A percentile compares a stretch with the other conserved stretches of the same genome.
These are phyloP conservation scores for Pseudogymnoascus pannorum DNA, from an alignment of 2,329 filamentous ascomycete genomes.

Conservation along the genomic window DNA sequence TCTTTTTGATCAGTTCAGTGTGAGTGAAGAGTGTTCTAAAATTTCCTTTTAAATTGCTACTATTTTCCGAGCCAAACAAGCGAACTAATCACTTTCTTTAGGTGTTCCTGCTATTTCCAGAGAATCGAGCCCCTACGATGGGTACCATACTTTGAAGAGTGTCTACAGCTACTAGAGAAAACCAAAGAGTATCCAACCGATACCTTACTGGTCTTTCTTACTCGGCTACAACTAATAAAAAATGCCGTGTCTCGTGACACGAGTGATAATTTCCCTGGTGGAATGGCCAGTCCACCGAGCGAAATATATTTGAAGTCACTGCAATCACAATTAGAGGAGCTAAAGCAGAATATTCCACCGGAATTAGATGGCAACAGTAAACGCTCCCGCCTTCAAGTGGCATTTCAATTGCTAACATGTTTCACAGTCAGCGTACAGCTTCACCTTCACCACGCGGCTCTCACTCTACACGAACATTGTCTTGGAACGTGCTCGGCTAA, in stretches of 20 bases:
- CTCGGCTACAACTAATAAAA: neutral
- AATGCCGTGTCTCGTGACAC: neutral
- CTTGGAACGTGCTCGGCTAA: neutral
- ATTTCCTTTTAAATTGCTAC: neutral
- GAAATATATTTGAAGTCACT: conserved; percentile 1
- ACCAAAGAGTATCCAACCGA: conserved; percentile 13
- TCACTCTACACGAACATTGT: neutral
- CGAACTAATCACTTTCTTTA: neutral
- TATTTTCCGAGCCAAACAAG: neutral
- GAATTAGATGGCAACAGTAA: neutral
- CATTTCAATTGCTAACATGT: neutral
- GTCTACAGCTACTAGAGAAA: conserved; percentile 9
- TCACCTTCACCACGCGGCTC: neutral
- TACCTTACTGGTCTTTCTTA: conserved; percentile 1
- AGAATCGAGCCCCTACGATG: conserved; percentile 14
- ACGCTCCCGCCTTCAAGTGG: neutral
- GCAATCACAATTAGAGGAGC: neutral
- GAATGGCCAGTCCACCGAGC: neutral
- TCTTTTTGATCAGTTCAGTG: conserved; percentile 13
- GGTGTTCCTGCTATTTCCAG: conserved; percentile 13
- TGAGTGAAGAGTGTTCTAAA: neutral
- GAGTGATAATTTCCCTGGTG: neutral
- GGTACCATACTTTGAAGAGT: conserved; percentile 14
- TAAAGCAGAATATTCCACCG: neutral
- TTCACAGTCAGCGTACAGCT: conserved; percentile 1